Conservation (phyloP, 2,329 filamentous ascomycete species). For the Chrysoporthe deuterocubensis region DNA sequence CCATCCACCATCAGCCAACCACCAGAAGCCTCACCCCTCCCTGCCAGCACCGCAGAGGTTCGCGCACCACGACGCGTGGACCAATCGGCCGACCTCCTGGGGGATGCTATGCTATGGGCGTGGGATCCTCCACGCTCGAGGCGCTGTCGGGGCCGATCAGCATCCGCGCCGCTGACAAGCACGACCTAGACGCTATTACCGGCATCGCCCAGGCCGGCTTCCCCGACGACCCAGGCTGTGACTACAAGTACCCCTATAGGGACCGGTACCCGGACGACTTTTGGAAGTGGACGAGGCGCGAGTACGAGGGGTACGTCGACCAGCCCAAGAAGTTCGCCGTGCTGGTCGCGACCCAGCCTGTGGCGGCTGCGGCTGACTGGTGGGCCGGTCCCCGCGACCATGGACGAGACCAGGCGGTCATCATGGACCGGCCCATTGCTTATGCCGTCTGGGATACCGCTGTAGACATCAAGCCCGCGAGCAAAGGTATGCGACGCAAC, state of each 20-base stretch:
- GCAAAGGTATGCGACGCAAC: neutral
- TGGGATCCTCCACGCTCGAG: neutral
- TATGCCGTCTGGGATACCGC: conserved; percentile 4
- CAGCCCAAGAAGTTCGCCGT: neutral
- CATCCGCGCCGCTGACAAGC: neutral
- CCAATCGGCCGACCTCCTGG: neutral
- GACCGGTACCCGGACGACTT: neutral
- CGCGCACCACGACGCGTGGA: neutral
- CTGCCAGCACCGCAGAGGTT: neutral
- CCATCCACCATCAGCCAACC: neutral
- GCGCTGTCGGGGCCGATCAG: neutral
- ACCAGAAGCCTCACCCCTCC: neutral
- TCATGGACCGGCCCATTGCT: neutral
- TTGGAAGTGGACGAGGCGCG: neutral
- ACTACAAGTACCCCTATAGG: conserved; percentile 4
- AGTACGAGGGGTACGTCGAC: neutral
- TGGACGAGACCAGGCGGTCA: neutral
- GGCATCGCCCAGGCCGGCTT: neutral
- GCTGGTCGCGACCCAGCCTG: neutral
- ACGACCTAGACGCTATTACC: neutral
- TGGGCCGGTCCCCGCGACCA: too few relatives aligned
- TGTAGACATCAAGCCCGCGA: neutral
- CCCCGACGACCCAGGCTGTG: neutral
- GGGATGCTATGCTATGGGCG: neutral
- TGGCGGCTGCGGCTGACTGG: neutral